These are phyloP conservation scores for Dipodascus albidus DNA, from an alignment of 805 yeast genomes.

Conservation along the genomic window DNA sequence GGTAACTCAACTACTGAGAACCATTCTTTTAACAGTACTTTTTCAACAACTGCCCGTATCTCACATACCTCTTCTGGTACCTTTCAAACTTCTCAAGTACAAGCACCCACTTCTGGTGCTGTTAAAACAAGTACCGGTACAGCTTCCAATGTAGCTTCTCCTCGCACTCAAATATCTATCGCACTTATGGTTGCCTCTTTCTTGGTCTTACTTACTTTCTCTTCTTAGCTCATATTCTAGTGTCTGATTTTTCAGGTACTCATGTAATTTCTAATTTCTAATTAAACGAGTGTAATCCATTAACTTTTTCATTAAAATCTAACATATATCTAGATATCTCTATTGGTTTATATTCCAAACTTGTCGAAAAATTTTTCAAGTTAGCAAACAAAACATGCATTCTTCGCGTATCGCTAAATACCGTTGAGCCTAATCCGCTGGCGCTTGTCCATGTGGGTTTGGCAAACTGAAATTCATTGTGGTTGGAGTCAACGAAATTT, in stretches of 20 bases:
- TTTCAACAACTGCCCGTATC: not conserved
- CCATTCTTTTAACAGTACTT: not conserved
- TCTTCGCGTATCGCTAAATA: too few relatives aligned
- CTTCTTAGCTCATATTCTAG: not conserved
- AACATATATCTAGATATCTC: too few relatives aligned
- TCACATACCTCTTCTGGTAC: not conserved
- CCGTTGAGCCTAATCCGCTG: too few relatives aligned
- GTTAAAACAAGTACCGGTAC: not conserved
- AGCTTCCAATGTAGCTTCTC: too few relatives aligned
- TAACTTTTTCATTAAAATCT: not conserved
- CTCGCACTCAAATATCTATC: too few relatives aligned
- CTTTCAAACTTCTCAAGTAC: not conserved
- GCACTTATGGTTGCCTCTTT: too few relatives aligned
- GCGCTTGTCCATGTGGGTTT: too few relatives aligned
- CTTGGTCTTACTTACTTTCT: not conserved
- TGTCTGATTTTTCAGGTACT: not conserved
- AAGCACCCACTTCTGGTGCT: not conserved
- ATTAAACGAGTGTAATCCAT: too few relatives aligned
- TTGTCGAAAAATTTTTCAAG: too few relatives aligned
- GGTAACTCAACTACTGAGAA: not conserved
- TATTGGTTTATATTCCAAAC: too few relatives aligned
- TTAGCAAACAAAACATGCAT: too few relatives aligned
- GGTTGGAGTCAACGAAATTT: not conserved
- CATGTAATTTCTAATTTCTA: not conserved
- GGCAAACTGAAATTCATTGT: not conserved